A percentile compares a stretch with the other conserved stretches of the same genome.
Evolutionary conservation across 129 eudicot genomes (phyloP).

Genomic region (Oenanthe sinensis): DNA sequence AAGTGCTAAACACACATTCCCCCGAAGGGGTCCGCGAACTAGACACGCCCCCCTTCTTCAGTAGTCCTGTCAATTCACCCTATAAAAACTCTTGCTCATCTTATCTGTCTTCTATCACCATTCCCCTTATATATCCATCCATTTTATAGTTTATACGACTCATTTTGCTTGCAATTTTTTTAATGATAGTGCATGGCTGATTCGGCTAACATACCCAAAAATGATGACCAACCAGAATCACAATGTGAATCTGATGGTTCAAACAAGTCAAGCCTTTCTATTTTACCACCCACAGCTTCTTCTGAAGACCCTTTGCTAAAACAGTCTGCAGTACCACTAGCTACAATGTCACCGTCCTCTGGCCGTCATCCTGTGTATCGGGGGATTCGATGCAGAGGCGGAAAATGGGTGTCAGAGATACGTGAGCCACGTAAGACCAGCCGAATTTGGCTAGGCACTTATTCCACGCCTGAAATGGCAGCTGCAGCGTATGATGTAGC

Average conservation of each 20-base stretch:
- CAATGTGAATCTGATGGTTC: background rate
- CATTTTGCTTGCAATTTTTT: background rate
- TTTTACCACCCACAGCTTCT: slow-evolving; percentile 10
- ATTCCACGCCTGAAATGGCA: slow-evolving; percentile 64
- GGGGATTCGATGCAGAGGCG: slow-evolving; percentile 48
- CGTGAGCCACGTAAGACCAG: slow-evolving; percentile 61
- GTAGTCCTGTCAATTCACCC: background rate
- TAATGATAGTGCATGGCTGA: slow-evolving; percentile 16
- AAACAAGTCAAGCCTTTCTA: background rate
- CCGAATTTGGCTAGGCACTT: slow-evolving; percentile 81
- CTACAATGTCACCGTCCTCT: slow-evolving; percentile 16
- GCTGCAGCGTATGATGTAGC: slow-evolving; percentile 85
- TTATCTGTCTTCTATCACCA: background rate
- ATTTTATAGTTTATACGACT: background rate
- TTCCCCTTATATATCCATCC: background rate
- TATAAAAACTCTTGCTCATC: background rate
- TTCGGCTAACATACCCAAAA: slow-evolving; percentile 1
- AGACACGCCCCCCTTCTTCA: background rate
- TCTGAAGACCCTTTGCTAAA: slow-evolving; percentile 8
- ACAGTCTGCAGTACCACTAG: background rate
- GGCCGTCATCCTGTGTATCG: slow-evolving; percentile 39
- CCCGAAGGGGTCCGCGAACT: slow-evolving; percentile 11
- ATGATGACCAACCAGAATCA: slow-evolving; percentile 6
- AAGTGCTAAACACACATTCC: slow-evolving; percentile 4
- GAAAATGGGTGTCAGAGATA: slow-evolving; percentile 81